A percentile compares a stretch with the other conserved stretches of the same genome.
phyloP scores from a whole-genome alignment of 2,329 filamentous ascomycete genomes.

The Beauveria scarabaeidicola region DNA sequence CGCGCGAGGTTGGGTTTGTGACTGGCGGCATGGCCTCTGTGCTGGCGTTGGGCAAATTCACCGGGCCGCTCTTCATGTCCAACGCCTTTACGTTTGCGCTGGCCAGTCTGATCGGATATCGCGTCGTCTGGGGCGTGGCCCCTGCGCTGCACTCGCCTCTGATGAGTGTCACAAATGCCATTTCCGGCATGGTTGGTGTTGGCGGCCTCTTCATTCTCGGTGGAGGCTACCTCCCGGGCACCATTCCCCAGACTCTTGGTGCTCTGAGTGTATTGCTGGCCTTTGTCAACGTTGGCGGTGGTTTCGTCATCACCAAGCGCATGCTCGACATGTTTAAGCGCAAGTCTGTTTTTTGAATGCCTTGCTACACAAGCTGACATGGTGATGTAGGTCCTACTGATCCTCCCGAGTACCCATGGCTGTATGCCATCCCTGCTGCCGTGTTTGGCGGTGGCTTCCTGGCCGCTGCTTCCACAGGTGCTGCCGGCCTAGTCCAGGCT shows the following conservation, averaged over 20 bases:
- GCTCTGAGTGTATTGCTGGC: slow-evolving; percentile 73
- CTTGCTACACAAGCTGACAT: slow-evolving; percentile 12
- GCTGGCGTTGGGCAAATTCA: slow-evolving; percentile 70
- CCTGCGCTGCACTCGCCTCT: slow-evolving; percentile 80
- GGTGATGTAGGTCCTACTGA: slow-evolving; percentile 57
- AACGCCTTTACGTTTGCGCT: slow-evolving; percentile 81
- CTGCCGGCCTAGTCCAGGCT: slow-evolving; percentile 76
- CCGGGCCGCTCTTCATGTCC: slow-evolving; percentile 76
- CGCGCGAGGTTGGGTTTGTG: slow-evolving; percentile 64
- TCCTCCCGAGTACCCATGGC: slow-evolving; percentile 79
- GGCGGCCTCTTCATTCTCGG: slow-evolving; percentile 86
- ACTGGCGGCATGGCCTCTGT: slow-evolving; percentile 71
- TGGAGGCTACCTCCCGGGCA: slow-evolving; percentile 68
- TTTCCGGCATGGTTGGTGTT: slow-evolving; percentile 84
- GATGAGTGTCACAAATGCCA: slow-evolving; percentile 91
- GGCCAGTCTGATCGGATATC: slow-evolving; percentile 78
- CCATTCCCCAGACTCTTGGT: slow-evolving; percentile 69
- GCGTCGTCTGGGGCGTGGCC: slow-evolving; percentile 78
- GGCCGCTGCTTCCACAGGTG: slow-evolving; percentile 70
- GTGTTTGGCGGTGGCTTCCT: slow-evolving; percentile 76
- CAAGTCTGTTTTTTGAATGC: slow-evolving; percentile 20
- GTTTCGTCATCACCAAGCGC: slow-evolving; percentile 84
- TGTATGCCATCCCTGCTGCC: slow-evolving; percentile 69
- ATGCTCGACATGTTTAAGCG: slow-evolving; percentile 91
- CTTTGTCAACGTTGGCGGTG: slow-evolving; percentile 81